These are phyloP conservation scores for Blastocrithidia nonstop DNA, from an alignment of 208 protist species.

Conservation along the genomic window DNA sequence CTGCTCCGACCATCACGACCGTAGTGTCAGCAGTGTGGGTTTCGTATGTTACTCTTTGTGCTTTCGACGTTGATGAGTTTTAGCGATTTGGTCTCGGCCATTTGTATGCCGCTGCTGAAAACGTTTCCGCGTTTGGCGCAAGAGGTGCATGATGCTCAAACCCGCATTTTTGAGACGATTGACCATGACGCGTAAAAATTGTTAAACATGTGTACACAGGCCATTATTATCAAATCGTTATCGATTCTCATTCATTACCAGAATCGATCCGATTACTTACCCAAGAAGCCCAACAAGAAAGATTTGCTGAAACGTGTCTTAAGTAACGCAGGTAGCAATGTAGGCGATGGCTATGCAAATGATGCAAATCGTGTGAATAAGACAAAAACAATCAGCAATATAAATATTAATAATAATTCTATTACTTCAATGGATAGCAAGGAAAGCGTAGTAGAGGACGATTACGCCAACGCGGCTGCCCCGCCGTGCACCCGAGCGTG, in stretches of 20 bases:
- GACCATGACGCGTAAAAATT: conserved; percentile 56
- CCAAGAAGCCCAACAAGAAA: conserved; percentile 12
- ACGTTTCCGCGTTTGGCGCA: conserved; percentile 22
- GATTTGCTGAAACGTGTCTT: too few relatives aligned
- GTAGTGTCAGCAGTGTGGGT: conserved; percentile 70
- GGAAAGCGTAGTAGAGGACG: too few relatives aligned
- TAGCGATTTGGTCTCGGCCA: conserved; percentile 24
- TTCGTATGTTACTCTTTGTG: conserved; percentile 75
- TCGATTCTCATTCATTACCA: conserved; percentile 73
- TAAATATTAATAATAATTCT: too few relatives aligned
- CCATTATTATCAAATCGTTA: conserved; percentile 55
- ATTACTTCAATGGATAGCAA: conserved; percentile 21
- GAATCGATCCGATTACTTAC: conserved; percentile 48
- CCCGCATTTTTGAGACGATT: conserved; percentile 22
- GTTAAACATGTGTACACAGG: conserved; percentile 60
- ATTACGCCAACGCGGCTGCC: conserved; percentile 24
- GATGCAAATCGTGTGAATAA: too few relatives aligned
- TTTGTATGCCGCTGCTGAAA: conserved; percentile 36
- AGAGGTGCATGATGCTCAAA: conserved; percentile 37
- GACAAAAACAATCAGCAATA: too few relatives aligned
- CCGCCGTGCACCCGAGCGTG: conserved; percentile 76
- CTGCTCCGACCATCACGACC: conserved; percentile 30
- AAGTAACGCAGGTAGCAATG: neutral
- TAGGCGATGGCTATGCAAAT: too few relatives aligned
- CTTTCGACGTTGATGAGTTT: conserved; percentile 67